Evolutionary conservation across 352 stramenopile species (phyloP).

Genomic region (Phytophthora cactorum): DNA sequence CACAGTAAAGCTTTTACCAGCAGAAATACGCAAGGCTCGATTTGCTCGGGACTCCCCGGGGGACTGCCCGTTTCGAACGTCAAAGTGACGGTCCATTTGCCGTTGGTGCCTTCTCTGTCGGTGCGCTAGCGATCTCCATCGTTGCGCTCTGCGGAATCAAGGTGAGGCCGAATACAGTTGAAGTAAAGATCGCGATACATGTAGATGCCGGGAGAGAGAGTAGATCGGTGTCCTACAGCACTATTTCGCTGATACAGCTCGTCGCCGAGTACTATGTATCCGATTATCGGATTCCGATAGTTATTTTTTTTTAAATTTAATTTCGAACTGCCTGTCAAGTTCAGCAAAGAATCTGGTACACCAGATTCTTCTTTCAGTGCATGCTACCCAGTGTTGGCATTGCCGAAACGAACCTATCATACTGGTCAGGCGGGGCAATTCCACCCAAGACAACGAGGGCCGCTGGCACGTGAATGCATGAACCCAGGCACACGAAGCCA

Average conservation of each 20-base stretch:
- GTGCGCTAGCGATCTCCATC: neutral
- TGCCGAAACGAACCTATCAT: too few species aligned
- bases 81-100: slow-evolving; percentile 4
- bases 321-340: neutral
- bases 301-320: neutral
- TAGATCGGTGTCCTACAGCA: too few species aligned
- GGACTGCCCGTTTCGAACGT: slow-evolving; percentile 13
- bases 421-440: too few species aligned
- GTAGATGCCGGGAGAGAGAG: too few species aligned
- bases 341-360: neutral
- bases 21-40: slow-evolving; percentile 19
- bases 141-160: neutral
- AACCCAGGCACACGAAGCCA: slow-evolving; percentile 5
- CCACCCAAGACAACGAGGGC: neutral
- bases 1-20: slow-evolving; percentile 1
- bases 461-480: neutral
- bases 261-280: neutral
- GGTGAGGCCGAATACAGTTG: neutral
- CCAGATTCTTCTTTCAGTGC: too few species aligned
- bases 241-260: neutral
- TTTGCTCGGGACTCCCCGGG: slow-evolving; percentile 12
- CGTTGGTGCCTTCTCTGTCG: slow-evolving; percentile 6
- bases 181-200: slow-evolving; percentile 1
- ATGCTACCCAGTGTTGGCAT: too few species aligned
- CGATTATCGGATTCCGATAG: neutral